These are phyloP conservation scores for Eimeria sp. DNA, from an alignment of 169 alveolate genomes.

Conservation along the genomic window DNA sequence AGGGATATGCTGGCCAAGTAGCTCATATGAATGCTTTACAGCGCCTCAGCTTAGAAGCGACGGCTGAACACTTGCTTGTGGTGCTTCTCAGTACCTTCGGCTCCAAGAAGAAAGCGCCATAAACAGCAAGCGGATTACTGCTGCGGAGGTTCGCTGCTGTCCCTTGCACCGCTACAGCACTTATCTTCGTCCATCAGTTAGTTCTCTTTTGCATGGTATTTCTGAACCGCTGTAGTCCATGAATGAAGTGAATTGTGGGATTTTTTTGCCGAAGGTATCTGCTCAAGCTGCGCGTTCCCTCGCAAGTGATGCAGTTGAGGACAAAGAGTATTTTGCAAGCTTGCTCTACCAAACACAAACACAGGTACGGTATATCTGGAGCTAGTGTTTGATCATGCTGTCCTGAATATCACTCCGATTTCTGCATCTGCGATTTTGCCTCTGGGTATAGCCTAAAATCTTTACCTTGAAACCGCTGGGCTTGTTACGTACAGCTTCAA, in stretches of 20 bases:
- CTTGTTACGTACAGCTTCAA: constrained; percentile 23
- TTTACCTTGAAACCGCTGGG: neutral
- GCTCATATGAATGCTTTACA: neutral
- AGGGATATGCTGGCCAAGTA: neutral
- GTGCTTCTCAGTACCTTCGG: constrained; percentile 58
- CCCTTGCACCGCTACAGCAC: neutral
- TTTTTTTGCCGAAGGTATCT: constrained; percentile 14
- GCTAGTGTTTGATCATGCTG: neutral
- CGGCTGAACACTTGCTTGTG: neutral
- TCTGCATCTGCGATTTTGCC: neutral
- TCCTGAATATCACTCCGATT: neutral
- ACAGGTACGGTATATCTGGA: constrained; percentile 7
- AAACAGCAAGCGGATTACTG: constrained; percentile 61
- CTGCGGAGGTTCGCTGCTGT: constrained; percentile 58
- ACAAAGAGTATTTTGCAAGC: constrained; percentile 43
- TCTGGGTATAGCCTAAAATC: neutral
- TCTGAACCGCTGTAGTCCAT: neutral
- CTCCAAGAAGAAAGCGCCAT: constrained; percentile 62
- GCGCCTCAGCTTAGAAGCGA: neutral
- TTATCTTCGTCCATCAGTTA: neutral
- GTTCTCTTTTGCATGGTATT: neutral
- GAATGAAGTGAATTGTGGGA: neutral
- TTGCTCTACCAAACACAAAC: constrained; percentile 20
- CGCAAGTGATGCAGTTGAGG: constrained; percentile 47
- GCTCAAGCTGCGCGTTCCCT: constrained; percentile 53